Conservation (phyloP, 768 basidiomycete species). For the Termitomyces titanicus region DNA sequence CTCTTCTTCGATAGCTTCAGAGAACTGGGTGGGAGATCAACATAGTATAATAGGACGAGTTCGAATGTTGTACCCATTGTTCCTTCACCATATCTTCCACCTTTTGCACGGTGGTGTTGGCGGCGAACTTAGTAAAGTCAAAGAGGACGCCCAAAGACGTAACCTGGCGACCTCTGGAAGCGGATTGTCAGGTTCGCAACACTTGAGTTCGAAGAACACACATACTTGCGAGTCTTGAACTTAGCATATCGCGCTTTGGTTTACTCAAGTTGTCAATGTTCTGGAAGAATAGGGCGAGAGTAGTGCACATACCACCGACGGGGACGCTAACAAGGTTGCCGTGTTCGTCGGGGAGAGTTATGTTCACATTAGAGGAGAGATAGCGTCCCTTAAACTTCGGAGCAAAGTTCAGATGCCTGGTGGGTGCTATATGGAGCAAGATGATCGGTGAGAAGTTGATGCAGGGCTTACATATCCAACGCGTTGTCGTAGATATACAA, state of each 20-base stretch:
- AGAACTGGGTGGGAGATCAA: slow-evolving; percentile 45
- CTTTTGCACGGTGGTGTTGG: slow-evolving; percentile 71
- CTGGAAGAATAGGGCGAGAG: neutral
- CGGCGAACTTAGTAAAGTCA: slow-evolving; percentile 69
- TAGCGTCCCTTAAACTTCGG: slow-evolving; percentile 66
- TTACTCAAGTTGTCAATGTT: neutral
- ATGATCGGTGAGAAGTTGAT: neutral
- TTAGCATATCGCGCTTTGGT: slow-evolving; percentile 55
- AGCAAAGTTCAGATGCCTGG: slow-evolving; percentile 61
- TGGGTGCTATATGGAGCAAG: neutral
- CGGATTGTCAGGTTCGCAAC: neutral
- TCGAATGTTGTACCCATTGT: slow-evolving; percentile 48
- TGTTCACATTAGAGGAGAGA: slow-evolving; percentile 81
- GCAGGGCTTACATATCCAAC: slow-evolving; percentile 53
- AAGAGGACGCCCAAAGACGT: slow-evolving; percentile 80
- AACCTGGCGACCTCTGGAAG: slow-evolving; percentile 55
- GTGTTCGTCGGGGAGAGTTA: slow-evolving; percentile 51
- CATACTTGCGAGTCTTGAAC: slow-evolving; percentile 72
- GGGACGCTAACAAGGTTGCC: slow-evolving; percentile 30
- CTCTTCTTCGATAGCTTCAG: slow-evolving; percentile 73
- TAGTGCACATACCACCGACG: slow-evolving; percentile 29
- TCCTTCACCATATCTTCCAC: slow-evolving; percentile 79
- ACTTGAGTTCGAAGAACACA: neutral
- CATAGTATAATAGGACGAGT: no score
- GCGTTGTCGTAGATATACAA: slow-evolving; percentile 69